phyloP scores from a whole-genome alignment of 805 yeast genomes.

The Yarrowia deformans region DNA sequence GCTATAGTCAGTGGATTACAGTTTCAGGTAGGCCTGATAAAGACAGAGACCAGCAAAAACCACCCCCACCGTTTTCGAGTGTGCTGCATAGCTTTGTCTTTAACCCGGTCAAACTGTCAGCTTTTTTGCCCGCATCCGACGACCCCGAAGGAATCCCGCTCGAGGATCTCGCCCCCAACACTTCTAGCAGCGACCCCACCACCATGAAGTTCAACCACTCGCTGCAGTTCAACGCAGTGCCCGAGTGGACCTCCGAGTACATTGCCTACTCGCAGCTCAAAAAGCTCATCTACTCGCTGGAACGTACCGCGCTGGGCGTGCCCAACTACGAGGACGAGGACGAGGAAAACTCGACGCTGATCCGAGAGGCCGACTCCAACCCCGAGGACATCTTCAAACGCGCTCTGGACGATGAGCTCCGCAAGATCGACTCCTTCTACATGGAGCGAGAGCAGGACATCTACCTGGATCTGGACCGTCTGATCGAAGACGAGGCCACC shows the following conservation, averaged over 20 bases:
- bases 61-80: slow-evolving; percentile 21
- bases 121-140: neutral
- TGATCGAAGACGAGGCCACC: slow-evolving; percentile 68
- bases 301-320: slow-evolving; percentile 61
- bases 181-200: slow-evolving; percentile 10
- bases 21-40: slow-evolving; percentile 20
- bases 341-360: slow-evolving; percentile 46
- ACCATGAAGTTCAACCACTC: slow-evolving; percentile 94
- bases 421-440: slow-evolving; percentile 79
- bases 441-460: slow-evolving; percentile 67
- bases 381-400: slow-evolving; percentile 67
- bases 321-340: slow-evolving; percentile 43
- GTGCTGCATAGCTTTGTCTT: slow-evolving; percentile 34
- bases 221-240: slow-evolving; percentile 94
- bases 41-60: slow-evolving; percentile 35
- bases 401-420: slow-evolving; percentile 79
- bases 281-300: slow-evolving; percentile 81
- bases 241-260: slow-evolving; percentile 95
- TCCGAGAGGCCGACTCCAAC: slow-evolving; percentile 53
- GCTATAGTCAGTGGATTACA: slow-evolving; percentile 5
- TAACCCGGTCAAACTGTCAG: slow-evolving; percentile 16
- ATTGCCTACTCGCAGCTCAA: slow-evolving; percentile 88
- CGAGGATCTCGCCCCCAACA: slow-evolving; percentile 32
- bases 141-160: slow-evolving; percentile 39
- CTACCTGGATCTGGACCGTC: slow-evolving; percentile 59